Base-by-base conservation (phyloP, 208 protist genomes). In the Crithidia mellificae region DNA sequence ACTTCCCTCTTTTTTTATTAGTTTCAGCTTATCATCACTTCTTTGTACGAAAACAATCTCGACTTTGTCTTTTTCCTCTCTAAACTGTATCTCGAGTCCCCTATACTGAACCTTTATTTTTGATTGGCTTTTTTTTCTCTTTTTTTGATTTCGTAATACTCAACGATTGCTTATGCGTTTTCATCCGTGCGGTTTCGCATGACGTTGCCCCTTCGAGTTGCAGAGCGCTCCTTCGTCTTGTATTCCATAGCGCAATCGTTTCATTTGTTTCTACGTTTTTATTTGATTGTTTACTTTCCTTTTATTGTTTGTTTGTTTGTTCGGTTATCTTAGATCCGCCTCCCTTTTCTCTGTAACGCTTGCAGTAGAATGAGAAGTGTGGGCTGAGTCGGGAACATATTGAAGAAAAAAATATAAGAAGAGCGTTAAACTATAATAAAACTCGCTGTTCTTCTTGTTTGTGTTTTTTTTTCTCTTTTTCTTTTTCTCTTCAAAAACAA, bases 71-170 rank as follows among this genome's bases (percentile, higher is more conserved):
- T 58, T 51, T 14, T 61, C 29, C 30, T 80, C 27, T 51, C 1
- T 38, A 53, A n/a, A 38, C 17, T 22, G 27, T 41, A 55, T 62
- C 19, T 36, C 29, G 50, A 54, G 8, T 36, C 50, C 50, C 7
- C 17, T 54, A 54, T 36, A 54, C 50, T 54, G 7, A 54, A 54
- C 15, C 27, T 19, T 7, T 54, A 20, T 34, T 68, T 57, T 36
- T 24, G 41, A 46, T 15, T 46, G n/a, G 8, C n/a, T 41, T 68
- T 6, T 68, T 11, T 53, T 6, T 61, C 6, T 61, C 2, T 61
- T 51, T 59, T 63, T 64, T 62, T 43, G 47, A 53, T 64, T 57
- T 29, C 68, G 54, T 34, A 38, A 38, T 11, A 12, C 34, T 38
- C 54, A 47, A 61, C 24, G 57, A 30, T 63, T 50, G 41, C 44